Evolutionary conservation across 495 filamentous ascomycete species (phyloP).

Genomic region (Aspergillus homomorphus): DNA sequence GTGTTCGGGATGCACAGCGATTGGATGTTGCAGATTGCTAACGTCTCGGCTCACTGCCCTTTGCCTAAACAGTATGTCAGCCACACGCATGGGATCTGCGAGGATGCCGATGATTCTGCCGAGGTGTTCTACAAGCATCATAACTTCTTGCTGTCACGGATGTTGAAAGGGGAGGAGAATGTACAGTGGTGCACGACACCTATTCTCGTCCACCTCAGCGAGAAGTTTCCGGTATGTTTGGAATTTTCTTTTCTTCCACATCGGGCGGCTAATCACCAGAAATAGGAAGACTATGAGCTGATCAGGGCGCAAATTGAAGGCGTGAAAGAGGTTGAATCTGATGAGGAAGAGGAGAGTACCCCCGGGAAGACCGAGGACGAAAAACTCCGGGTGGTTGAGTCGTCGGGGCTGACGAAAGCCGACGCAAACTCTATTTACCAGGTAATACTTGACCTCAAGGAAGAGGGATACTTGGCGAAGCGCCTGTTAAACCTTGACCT

Average conservation of each 20-base stretch:
- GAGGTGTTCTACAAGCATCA: constrained; percentile 53
- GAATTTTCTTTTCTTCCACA: neutral
- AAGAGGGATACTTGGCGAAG: constrained; percentile 44
- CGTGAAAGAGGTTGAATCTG: constrained; percentile 26
- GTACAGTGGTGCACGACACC: constrained; percentile 54
- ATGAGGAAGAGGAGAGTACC: constrained; percentile 19
- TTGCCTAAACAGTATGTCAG: constrained; percentile 32
- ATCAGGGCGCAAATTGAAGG: constrained; percentile 33
- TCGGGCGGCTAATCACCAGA: neutral
- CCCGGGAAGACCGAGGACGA: constrained; percentile 21
- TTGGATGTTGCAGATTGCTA: constrained; percentile 41
- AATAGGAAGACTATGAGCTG: constrained; percentile 42
- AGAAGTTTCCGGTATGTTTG: constrained; percentile 45
- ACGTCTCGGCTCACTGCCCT: neutral
- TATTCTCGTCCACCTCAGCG: constrained; percentile 50
- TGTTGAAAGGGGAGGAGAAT: constrained; percentile 55
- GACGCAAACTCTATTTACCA: constrained; percentile 40
- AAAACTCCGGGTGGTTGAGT: constrained; percentile 26
- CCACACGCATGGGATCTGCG: constrained; percentile 45
- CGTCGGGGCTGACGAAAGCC: constrained; percentile 29
- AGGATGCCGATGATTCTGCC: constrained; percentile 46
- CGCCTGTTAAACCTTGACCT: constrained; percentile 43
- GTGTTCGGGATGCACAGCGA: constrained; percentile 30
- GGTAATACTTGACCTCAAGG: constrained; percentile 35
- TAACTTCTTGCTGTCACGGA: constrained; percentile 54